Base-by-base conservation (phyloP, 768 basidiomycete species). In the Boletus rufocinnamomeus region DNA sequence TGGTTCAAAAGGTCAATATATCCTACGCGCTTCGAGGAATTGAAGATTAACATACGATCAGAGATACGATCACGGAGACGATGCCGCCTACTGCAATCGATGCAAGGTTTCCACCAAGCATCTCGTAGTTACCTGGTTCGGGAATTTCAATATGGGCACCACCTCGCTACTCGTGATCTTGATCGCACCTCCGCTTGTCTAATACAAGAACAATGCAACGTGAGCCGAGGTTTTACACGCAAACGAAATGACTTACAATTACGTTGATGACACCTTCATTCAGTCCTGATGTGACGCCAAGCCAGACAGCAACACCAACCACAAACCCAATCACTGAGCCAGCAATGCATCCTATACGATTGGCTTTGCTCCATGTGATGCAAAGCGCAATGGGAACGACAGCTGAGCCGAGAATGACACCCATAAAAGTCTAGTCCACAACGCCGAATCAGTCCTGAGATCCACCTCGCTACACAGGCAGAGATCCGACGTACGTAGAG, bases 31-130 rank as follows among this genome's bases (percentile, higher is more conserved):
- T 23, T 35, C 3, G 19, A 35, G 19, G 27, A 48, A 32, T n/a
- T 0, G 17, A 48, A 50, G 4, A 4, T 25, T 6, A 8, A 73
- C 84, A 57, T 67, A 88, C 88, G 25, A 94, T 76, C 47, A 85
- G 70, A 0, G 93, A 92, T 37, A 80, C 74, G 4, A 73, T 76
- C 25, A 85, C 78, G 3, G 93, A 82, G 61, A 97, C 77, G 54
- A 97, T 86, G 4, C 82, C 92, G 9, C 93, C 91, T 14, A 90
- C 78, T 28, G 84, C 88, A 62, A 95, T 91, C 2, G 92, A 86
- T 2, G 87, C 87, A n/a, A 96, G 75, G 74, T 95, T 95, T 3
- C 95, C 95, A 0, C 92, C 87, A 17, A 97, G 79, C 93, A 97
- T 95, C 66, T 83, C 81, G 56, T 78, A 78, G 69, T 84, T 81